Base-by-base conservation (phyloP, 148 eudicot genomes). In the Persicaria maculosa region DNA sequence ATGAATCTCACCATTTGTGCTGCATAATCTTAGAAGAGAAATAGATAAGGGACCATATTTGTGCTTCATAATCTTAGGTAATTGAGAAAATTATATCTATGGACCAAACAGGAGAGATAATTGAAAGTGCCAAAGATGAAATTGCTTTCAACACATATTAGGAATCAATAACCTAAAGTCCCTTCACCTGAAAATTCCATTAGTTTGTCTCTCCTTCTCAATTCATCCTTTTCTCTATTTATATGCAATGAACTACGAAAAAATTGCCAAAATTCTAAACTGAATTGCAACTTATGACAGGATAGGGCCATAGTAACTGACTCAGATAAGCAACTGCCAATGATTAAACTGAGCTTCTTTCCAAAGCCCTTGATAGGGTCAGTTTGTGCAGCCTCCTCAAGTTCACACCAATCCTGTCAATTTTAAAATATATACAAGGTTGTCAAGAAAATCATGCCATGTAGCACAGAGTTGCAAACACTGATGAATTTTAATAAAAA, bases 291-390 rank as follows among this genome's bases (percentile, higher is more conserved):
- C 46, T 65, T 36, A 40, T 65, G 70, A 74, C 61, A 47, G 44
- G 36, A 14, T 55, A 45, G 43, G 16, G 15, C 19, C 6, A 65
- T 4, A 69, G 53, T 52, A 19, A 81, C 97, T 82, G 88, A 92
- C 98, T 91, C 91, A 5, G 84, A 83, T 46, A 93, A 79, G 77
- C 89, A 88, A 19, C 80, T 82, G 20, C 78, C 85, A 76, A 93
- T 78, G 74, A 93, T 84, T 72, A 86, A 83, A 76, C 88, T 89
- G 78, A 93, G 90, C 84, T 85, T 93, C 85, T 78, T 86, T 69
- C 98, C 98, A 89, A 93, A 93, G 50, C 92, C 92, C 50, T 83
- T 74, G 46, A 91, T 89, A 62, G 84, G 86, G 59, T 82, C 86
- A 65, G 85, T 77, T 72, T 91, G 88, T 54, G 90, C 85, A 48